Evolutionary conservation across 1,139 yeast species (phyloP), one percentile per base, ranked within the genome.

Genomic region (Hemisphaericaspora lyxosophila): DNA sequence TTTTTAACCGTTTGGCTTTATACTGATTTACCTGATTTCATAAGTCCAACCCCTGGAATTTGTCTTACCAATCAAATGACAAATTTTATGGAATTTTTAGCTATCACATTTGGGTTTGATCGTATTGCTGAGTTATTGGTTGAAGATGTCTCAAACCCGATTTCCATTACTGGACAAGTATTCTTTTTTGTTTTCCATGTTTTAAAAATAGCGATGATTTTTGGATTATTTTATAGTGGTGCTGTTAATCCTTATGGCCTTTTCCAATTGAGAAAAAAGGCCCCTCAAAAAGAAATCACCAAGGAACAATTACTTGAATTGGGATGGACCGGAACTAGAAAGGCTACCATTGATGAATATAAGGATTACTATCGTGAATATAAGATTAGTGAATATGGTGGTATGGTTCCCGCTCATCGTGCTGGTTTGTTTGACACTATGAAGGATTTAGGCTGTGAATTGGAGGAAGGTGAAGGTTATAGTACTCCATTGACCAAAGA

Each of bases 261-360:
- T 24, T 45, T 60, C 46, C 62, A 59, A 47, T 51, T 62, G 15
- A 40, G 51, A 18, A 51, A 51, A 54, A 60, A 26, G 57, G 62
- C 33, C 67, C n/a, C 65, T 43, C 51, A 58, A 37, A 55, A 56
- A 44, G 67, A 67, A 19, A 62, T 79, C 40, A 64, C 77, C 35
- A 63, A 59, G 49, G 88, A 85, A 16, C 72, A 74, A 48, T 74
- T 92, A 50, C 55, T 81, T 33, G 63, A 64, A 8, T 67, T 89
- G 50, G 97, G 97, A 33, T 92, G 97, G 97, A 88, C 96, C 16
- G 95, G 96, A 37, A 75, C 94, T 17, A 84, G 82, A 60, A 81
- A 82, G 53, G 85, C 84, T 13, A 73, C 83, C 16, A 67, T 79
- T 20, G 83, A 79, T 31, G 90, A 82, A 48, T 92, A 84, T 73